Base-by-base conservation (phyloP, 108 stramenopile species). In the Nannochloropsis gaditana region DNA sequence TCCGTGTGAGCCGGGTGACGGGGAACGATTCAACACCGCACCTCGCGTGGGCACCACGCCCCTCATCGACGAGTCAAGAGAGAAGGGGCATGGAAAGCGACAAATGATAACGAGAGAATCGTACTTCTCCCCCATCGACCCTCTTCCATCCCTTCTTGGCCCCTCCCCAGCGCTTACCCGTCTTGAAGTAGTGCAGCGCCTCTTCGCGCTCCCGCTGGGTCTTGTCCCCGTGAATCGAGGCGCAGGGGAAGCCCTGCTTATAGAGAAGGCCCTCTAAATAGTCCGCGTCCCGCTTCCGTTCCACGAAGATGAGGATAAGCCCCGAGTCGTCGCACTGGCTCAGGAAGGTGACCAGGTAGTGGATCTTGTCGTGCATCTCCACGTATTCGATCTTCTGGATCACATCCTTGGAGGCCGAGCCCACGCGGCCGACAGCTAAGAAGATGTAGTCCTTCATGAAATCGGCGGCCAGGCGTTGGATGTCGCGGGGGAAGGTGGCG, bases 401-500 rank as follows among this genome's bases (percentile, higher is more conserved):
- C 9, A 96, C 95, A 90, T 95, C 95, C 93, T 95, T 95, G 88
- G 92, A 93, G 8, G 93, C 93, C n/a, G 94, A 91, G 17, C 97
- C 97, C 43, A 97, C 97, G 42, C 96, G 92, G 31, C 97, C 97
- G n/a, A 98, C 97, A 11, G 96, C 95, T 45, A 98, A 86, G 90
- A 97, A 98, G 86, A 97, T 93, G 88, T 97, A 97, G 85, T 98
- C 95, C 17, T 90, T 83, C 93, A 99, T 92, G 87, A 99, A 98
- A 86, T 98, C 99, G 79, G 91, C 90, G 19, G 97, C 97, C 45
- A 99, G 91, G 41, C 92, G 92, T 92, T 98, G 99, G 73, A 99
- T 98, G 85, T 99, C 97, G 43, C 93, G 86, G 9, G 99, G 99
- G 94, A 98, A 98, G 11, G 99, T 99, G 1, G 99, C 99, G 42